phyloP scores from a whole-genome alignment of 495 filamentous ascomycete genomes.

The Podospora tetraspora region DNA sequence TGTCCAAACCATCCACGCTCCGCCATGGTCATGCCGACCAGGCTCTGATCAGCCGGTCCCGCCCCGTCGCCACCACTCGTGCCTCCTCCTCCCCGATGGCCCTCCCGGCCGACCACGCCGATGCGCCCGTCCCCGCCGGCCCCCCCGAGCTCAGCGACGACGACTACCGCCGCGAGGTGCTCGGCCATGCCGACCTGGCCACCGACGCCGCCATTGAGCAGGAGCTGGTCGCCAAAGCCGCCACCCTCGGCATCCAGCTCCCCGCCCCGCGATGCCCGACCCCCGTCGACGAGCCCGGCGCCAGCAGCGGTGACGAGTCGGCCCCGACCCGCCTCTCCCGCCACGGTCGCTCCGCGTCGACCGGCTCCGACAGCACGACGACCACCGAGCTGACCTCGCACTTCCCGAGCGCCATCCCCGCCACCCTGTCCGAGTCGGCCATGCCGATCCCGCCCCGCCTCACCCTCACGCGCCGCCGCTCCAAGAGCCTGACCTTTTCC shows the following conservation, averaged over 20 bases:
- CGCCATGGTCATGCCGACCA: background rate
- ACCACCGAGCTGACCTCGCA: conserved; percentile 11
- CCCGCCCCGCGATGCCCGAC: conserved; percentile 13
- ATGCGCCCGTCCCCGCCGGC: background rate
- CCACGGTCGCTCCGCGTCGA: conserved; percentile 20
- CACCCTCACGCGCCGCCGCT: conserved; percentile 27
- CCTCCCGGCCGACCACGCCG: conserved; percentile 11
- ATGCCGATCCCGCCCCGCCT: background rate
- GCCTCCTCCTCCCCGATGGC: conserved; percentile 13
- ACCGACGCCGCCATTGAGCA: conserved; percentile 40
- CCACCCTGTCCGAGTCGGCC: conserved; percentile 21
- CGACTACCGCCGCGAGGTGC: conserved; percentile 41
- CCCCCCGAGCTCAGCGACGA: conserved; percentile 38
- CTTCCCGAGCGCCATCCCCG: conserved; percentile 17
- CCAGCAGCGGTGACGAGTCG: conserved; percentile 32
- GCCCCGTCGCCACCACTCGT: background rate
- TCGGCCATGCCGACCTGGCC: conserved; percentile 31
- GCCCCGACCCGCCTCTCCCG: conserved; percentile 26
- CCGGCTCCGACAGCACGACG: conserved; percentile 17
- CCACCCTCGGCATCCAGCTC: conserved; percentile 39
- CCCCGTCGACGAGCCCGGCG: conserved; percentile 4
- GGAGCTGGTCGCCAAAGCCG: conserved; percentile 35
- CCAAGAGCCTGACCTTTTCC: conserved; percentile 43
- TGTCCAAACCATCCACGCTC: background rate
- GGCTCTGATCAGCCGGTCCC: background rate